Percentiles rank a stretch among this genome's conserved stretches.
phyloP scores from a whole-genome alignment of 345 rosid species.

The Microthlaspi erraticum region DNA sequence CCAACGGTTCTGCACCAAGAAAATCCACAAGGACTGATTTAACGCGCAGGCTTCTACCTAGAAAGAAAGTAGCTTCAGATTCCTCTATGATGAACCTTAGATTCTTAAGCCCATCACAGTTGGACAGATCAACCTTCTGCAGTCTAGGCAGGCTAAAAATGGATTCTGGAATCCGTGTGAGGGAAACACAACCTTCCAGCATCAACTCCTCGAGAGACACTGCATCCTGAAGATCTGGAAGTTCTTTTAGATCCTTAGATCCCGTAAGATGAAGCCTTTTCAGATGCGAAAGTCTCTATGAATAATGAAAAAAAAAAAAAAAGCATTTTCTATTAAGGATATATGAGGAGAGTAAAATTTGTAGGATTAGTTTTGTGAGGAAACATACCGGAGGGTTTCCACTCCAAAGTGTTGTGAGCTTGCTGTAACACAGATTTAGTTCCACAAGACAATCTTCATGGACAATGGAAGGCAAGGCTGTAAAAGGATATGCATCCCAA shows the following conservation, averaged over 20 bases:
- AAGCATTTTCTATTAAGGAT: not conserved
- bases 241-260: constrained; percentile 12
- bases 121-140: constrained; percentile 28
- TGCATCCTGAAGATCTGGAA: constrained; percentile 13
- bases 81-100: not conserved
- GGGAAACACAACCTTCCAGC: constrained; percentile 2
- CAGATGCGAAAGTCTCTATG: not conserved
- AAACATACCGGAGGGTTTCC: not conserved
- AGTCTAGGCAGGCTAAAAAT: constrained; percentile 4
- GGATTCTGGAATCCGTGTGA: not conserved
- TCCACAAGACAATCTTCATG: constrained; percentile 6
- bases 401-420: constrained; percentile 11
- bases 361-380: not conserved
- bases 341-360: not conserved
- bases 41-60: not conserved
- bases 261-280: not conserved
- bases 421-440: constrained; percentile 7
- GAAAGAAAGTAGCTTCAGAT: not conserved
- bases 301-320: not conserved
- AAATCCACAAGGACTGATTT: not conserved
- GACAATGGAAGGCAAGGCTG: constrained; percentile 11
- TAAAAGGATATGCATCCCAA: constrained; percentile 32
- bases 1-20: not conserved
- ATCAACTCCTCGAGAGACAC: constrained; percentile 1
- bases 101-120: constrained; percentile 7